Percentiles rank a stretch among this genome's conserved stretches.
Conservation (phyloP, 345 rosid genomes). For the Hibiscus tridactylites region DNA sequence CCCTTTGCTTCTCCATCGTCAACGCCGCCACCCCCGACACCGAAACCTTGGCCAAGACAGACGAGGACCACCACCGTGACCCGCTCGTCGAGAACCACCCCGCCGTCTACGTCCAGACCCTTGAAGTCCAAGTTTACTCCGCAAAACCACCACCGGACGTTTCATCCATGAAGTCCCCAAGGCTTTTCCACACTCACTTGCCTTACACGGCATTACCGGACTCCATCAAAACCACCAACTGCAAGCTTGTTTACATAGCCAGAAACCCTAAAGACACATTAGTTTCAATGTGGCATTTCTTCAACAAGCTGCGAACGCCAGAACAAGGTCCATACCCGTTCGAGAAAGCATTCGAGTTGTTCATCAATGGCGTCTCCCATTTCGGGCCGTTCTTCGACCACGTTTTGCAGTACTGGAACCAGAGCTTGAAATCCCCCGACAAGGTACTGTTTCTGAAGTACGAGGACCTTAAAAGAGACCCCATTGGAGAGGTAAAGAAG, state of each 20-base stretch:
- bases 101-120: constrained; percentile 2
- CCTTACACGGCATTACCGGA: constrained; percentile 23
- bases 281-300: constrained; percentile 26
- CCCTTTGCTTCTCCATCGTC: constrained; percentile 19
- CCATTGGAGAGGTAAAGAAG: constrained; percentile 14
- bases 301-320: constrained; percentile 7
- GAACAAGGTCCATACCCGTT: constrained; percentile 9
- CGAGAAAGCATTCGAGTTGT: constrained; percentile 20
- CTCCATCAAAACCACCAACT: constrained; percentile 15
- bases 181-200: constrained; percentile 25
- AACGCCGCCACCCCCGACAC: background rate
- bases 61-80: background rate
- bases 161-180: constrained; percentile 10
- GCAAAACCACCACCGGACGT: constrained; percentile 8
- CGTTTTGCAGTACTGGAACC: constrained; percentile 26
- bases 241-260: constrained; percentile 26
- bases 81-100: constrained; percentile 18
- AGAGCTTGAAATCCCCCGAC: constrained; percentile 13
- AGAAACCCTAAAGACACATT: constrained; percentile 30
- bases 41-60: background rate
- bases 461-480: constrained; percentile 30
- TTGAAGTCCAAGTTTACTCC: constrained; percentile 16
- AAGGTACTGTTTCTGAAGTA: constrained; percentile 30
- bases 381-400: constrained; percentile 31
- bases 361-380: constrained; percentile 21